Evolutionary conservation across 2,329 filamentous ascomycete genomes (phyloP).

Genomic region (Beauveria sp.): DNA sequence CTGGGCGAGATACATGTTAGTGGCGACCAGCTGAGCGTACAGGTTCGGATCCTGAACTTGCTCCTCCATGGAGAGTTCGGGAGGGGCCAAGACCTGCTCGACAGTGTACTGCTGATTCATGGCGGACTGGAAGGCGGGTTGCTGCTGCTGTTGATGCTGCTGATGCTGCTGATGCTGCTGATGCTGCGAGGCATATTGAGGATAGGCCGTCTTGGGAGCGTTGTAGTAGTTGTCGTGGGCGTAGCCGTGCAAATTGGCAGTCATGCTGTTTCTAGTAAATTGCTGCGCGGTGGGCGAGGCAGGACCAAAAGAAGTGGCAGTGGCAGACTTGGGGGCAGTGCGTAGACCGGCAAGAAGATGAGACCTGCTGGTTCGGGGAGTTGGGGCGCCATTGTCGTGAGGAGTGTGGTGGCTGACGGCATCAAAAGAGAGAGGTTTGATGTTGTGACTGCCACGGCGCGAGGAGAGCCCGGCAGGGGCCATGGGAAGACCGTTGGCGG

Average conservation of each 20-base stretch:
- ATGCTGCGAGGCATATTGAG: constrained; percentile 35
- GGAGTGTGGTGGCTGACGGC: constrained; percentile 60
- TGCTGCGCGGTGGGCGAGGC: constrained; percentile 49
- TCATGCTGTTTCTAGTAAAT: constrained; percentile 37
- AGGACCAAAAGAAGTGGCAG: constrained; percentile 63
- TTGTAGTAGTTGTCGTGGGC: constrained; percentile 36
- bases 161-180: constrained; percentile 18
- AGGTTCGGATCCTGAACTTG: constrained; percentile 70
- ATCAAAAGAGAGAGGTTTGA: constrained; percentile 83
- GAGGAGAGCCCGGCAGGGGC: constrained; percentile 77
- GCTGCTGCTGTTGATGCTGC: constrained; percentile 22
- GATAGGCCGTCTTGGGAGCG: constrained; percentile 51
- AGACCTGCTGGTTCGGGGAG: constrained; percentile 87
- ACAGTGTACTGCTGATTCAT: constrained; percentile 56
- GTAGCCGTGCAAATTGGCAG: constrained; percentile 36
- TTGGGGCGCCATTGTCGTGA: constrained; percentile 62
- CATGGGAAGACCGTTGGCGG: constrained; percentile 58
- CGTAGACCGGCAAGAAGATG: constrained; percentile 89
- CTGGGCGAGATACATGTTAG: constrained; percentile 85
- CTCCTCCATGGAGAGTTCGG: constrained; percentile 67
- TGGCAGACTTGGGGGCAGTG: constrained; percentile 82
- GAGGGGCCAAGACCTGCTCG: constrained; percentile 85
- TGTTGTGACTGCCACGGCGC: constrained; percentile 71
- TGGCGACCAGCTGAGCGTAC: constrained; percentile 83
- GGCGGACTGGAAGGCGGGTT: constrained; percentile 21